A percentile compares a stretch with the other conserved stretches of the same genome.
phyloP scores from a whole-genome alignment of 2,329 filamentous ascomycete species.

The Aureobasidium sp. region DNA sequence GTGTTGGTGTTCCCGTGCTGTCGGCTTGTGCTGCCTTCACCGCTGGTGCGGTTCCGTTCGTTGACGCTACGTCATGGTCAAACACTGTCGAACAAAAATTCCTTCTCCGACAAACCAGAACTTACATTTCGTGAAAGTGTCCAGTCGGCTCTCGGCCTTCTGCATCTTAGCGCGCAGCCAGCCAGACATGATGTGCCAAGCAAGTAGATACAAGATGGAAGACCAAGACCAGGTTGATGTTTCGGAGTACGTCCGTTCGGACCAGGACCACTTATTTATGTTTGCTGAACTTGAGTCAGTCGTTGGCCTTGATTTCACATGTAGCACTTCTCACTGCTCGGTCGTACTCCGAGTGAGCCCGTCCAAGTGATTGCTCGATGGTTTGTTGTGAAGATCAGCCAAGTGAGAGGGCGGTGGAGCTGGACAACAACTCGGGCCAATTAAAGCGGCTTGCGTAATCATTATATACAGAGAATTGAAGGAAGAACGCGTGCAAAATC shows the following conservation, averaged over 20 bases:
- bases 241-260: not conserved
- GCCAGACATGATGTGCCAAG: not conserved
- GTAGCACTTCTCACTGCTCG: not conserved
- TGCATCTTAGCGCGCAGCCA: slow-evolving; percentile 9
- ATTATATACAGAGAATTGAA: not conserved
- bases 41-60: not conserved
- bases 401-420: not conserved
- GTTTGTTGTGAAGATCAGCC: not conserved
- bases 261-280: slow-evolving; percentile 9
- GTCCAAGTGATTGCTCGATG: not conserved
- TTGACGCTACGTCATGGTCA: slow-evolving; percentile 8
- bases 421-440: not conserved
- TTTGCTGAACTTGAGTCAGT: slow-evolving; percentile 12
- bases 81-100: not conserved
- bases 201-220: not conserved
- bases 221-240: not conserved
- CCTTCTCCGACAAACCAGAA: not conserved
- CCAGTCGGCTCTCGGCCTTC: slow-evolving; percentile 4
- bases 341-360: not conserved
- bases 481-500: too few species aligned
- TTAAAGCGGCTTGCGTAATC: slow-evolving; percentile 4
- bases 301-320: slow-evolving; percentile 3
- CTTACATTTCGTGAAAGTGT: slow-evolving; percentile 5
- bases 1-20: slow-evolving; percentile 27
- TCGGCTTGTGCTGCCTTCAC: not conserved